phyloP scores from a whole-genome alignment of 192 early-diverging fungal species.

The Spizellomyces sp. region DNA sequence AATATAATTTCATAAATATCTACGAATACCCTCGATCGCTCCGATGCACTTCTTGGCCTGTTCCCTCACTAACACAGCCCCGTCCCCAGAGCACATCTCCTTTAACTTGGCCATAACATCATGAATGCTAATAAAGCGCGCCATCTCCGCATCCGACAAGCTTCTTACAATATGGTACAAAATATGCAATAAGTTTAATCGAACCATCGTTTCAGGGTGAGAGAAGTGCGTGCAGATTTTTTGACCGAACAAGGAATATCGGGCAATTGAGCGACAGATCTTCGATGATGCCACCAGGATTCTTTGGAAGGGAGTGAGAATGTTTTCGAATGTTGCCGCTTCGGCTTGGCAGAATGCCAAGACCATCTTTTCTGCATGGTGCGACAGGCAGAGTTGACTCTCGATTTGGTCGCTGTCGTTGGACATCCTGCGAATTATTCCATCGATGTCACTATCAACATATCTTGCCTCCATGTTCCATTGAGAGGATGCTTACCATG shows the following conservation, averaged over 20 bases:
- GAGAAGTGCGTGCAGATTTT: conserved; percentile 31
- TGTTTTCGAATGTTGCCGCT: conserved; percentile 56
- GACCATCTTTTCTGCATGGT: conserved; percentile 29
- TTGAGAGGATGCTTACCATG: conserved; percentile 44
- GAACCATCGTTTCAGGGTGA: conserved; percentile 53
- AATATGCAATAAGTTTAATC: conserved; percentile 53
- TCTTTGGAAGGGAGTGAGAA: conserved; percentile 55
- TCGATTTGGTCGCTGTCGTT: too few relatives aligned
- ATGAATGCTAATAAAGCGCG: too few relatives aligned
- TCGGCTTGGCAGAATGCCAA: conserved; percentile 49
- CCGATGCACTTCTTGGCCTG: conserved; percentile 32
- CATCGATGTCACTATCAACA: too few relatives aligned
- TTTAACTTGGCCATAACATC: too few relatives aligned
- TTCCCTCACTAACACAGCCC: conserved; percentile 51
- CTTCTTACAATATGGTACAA: conserved; percentile 33
- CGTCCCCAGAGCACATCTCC: too few relatives aligned
- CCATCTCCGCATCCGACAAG: too few relatives aligned
- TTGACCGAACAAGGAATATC: not conserved
- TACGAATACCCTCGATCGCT: too few relatives aligned
- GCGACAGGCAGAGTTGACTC: too few relatives aligned
- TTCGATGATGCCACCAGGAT: conserved; percentile 45
- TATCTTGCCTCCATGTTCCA: too few relatives aligned
- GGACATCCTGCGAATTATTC: too few relatives aligned
- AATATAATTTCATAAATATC: too few relatives aligned
- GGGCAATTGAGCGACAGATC: conserved; percentile 38